Evolutionary conservation across 805 yeast species (phyloP), one percentile per base, ranked within the genome.

Genomic region (Zygosaccharomyces lentus): DNA sequence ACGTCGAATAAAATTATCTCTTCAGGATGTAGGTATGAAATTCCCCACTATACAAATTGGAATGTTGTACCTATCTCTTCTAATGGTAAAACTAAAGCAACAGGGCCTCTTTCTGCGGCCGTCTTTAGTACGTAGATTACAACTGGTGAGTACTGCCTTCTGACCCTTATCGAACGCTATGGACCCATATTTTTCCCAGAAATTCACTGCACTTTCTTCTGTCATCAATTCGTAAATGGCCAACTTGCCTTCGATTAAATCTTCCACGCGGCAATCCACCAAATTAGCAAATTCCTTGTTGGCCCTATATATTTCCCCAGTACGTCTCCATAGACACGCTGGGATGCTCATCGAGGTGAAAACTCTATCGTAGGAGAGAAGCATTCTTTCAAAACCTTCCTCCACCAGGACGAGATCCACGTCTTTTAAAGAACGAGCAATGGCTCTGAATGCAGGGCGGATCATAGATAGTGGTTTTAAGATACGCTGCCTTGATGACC

Each of bases 261-360:
- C 96, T 61, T 90, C 97, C 1, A 91, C 87, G 24, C 81, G 77
- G 19, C 87, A 95, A 16, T 89, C 96, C 1, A 91, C 96, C 45
- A 91, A 66, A 1, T 90, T 84, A 0, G 97, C 98, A 76, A 91
- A 91, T 63, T 91, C 98, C 62, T 90, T 89, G 65, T 91, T 91
- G 0, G 96, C 98, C 50, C 97, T 68, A 57, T 87, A 91, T 3
- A 91, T 91, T 55, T 91, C 98, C 2, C 98, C 98, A 0, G 98
- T 90, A 56, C 98, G 81, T 62, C 98, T 72, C 97, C 98, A 91
- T 24, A 91, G 72, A 67, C 98, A 91, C 1, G 97, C 96, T 1
- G 98, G 98, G 50, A 91, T 88, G 6, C 97, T 96, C 96, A 91
- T 89, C 3, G 96, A 84, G 0, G 97, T 89, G 68, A 91, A 91